A percentile compares a stretch with the other conserved stretches of the same genome.
These are phyloP conservation scores for Cutaneotrichosporon mucoides DNA, from an alignment of 1,284 basidiomycete genomes.

Conservation along the genomic window DNA sequence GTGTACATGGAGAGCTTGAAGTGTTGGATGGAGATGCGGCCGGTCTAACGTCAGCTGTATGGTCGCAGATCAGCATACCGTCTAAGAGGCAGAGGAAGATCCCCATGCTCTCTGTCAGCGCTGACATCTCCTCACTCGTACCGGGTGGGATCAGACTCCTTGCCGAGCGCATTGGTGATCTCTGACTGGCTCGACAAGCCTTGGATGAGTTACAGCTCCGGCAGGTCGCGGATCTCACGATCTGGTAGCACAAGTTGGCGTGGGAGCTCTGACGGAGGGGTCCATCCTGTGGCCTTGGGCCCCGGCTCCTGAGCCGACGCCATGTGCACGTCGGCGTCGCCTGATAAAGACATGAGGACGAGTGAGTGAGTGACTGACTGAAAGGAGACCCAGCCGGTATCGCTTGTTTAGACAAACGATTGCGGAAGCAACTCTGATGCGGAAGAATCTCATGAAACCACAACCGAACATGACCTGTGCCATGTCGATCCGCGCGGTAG, in stretches of 20 bases:
- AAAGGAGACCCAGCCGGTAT: neutral
- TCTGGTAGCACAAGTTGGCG: neutral
- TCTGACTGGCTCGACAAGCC: conserved; percentile 2
- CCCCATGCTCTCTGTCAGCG: conserved; percentile 7
- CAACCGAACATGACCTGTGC: neutral
- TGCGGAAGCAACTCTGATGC: too few relatives aligned
- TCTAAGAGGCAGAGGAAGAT: conserved; percentile 16
- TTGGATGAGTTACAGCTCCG: neutral
- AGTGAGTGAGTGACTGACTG: neutral
- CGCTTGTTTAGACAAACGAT: too few relatives aligned
- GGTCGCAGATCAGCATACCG: neutral
- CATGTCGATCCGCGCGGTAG: neutral
- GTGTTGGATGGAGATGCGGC: conserved; percentile 13
- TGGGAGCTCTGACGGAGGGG: neutral
- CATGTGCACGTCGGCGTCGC: neutral
- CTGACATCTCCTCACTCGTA: neutral
- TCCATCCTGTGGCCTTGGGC: neutral
- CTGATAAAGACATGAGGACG: neutral
- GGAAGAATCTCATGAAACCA: too few relatives aligned
- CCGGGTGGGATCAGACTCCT: conserved; percentile 27
- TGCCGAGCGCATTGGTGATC: conserved; percentile 18
- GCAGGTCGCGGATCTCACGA: neutral
- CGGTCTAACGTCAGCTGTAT: conserved; percentile 6
- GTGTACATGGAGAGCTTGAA: conserved; percentile 11
- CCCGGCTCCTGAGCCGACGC: neutral